phyloP scores from a whole-genome alignment of 371 early-diverging fungal genomes.

The Apophysomyces trapeziformis region DNA sequence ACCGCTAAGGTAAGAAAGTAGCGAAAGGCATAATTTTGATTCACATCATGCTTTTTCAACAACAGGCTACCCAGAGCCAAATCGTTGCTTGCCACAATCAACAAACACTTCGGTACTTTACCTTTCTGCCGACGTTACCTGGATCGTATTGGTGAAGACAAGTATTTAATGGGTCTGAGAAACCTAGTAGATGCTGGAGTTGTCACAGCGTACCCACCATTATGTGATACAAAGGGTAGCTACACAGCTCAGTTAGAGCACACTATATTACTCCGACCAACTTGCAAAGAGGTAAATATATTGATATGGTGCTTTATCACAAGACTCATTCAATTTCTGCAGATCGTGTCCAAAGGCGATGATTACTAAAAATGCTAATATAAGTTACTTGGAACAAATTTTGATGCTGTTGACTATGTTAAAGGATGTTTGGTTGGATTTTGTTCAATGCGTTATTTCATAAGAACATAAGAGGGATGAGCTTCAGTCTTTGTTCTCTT shows the following conservation, averaged over 20 bases:
- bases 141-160: slow-evolving; percentile 90
- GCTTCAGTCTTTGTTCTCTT: not conserved
- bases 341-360: slow-evolving; percentile 57
- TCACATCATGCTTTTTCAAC: not conserved
- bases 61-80: slow-evolving; percentile 81
- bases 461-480: not conserved
- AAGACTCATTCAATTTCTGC: slow-evolving; percentile 8
- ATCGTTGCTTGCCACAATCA: slow-evolving; percentile 86
- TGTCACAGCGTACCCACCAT: slow-evolving; percentile 94
- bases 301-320: not conserved
- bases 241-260: slow-evolving; percentile 99
- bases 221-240: slow-evolving; percentile 89
- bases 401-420: slow-evolving; percentile 5
- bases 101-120: slow-evolving; percentile 94
- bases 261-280: slow-evolving; percentile 91
- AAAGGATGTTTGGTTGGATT: not conserved
- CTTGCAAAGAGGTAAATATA: slow-evolving; percentile 79
- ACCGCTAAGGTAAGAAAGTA: slow-evolving; percentile 61
- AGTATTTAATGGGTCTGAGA: slow-evolving; percentile 85
- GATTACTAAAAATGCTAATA: slow-evolving; percentile 41
- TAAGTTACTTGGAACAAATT: not conserved
- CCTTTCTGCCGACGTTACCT: slow-evolving; percentile 98
- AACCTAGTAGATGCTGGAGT: slow-evolving; percentile 88
- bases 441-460: not conserved
- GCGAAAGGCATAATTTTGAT: not conserved